Evolutionary conservation across 192 early-diverging fungal species (phyloP).

Genomic region (Thoreauomyces humboldtii): DNA sequence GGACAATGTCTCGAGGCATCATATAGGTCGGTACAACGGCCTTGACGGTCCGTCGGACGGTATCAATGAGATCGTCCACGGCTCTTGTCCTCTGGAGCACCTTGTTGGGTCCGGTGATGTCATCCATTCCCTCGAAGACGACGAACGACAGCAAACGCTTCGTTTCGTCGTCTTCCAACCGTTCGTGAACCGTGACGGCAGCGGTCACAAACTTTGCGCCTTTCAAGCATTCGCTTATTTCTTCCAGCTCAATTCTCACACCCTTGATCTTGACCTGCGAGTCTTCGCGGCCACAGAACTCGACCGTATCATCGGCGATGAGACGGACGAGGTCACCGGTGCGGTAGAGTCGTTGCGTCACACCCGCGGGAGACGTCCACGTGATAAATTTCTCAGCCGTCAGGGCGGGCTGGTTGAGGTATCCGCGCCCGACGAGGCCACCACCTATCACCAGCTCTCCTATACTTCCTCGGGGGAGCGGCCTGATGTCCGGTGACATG

Average conservation of each 20-base stretch:
- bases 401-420: slow-evolving; percentile 41
- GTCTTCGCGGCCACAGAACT: slow-evolving; percentile 34
- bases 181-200: not conserved
- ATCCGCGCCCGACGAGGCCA: slow-evolving; percentile 38
- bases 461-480: slow-evolving; percentile 32
- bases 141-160: slow-evolving; percentile 16
- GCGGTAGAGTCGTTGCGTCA: slow-evolving; percentile 22
- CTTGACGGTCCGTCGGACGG: too few species aligned
- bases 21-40: not conserved
- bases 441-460: slow-evolving; percentile 49
- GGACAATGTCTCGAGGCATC: slow-evolving; percentile 9
- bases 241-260: slow-evolving; percentile 43
- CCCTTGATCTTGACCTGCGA: slow-evolving; percentile 55
- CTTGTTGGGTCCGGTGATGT: too few species aligned
- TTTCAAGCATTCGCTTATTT: slow-evolving; percentile 12
- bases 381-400: slow-evolving; percentile 29
- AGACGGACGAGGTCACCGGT: slow-evolving; percentile 30
- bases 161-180: not conserved
- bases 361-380: slow-evolving; percentile 23
- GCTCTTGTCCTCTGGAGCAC: too few species aligned
- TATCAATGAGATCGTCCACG: too few species aligned
- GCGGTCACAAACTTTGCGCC: not conserved
- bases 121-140: not conserved
- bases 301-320: slow-evolving; percentile 23
- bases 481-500: not conserved